Percentiles rank a stretch among this genome's conserved stretches.
phyloP scores from a whole-genome alignment of 2,329 filamentous ascomycete species.

The Ophiostoma himal-ulmi region DNA sequence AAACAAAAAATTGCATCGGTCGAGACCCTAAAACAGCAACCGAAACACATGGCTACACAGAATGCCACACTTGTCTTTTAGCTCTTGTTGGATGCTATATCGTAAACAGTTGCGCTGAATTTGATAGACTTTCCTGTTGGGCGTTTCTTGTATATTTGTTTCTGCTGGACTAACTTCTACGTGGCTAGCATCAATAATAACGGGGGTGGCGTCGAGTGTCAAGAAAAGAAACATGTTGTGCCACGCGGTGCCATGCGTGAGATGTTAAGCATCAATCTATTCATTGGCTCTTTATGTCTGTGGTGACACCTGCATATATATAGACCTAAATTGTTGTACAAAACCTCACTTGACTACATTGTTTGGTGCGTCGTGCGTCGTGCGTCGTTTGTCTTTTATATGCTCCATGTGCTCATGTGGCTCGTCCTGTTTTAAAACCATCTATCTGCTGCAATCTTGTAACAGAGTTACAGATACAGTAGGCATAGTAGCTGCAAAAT shows the following conservation, averaged over 20 bases:
- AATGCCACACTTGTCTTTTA: background rate
- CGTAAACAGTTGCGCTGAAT: background rate
- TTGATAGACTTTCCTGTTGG: background rate
- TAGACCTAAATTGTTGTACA: background rate
- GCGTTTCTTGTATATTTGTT: background rate
- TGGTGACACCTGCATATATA: background rate
- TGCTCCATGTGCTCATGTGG: background rate
- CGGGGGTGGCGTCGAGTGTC: constrained; percentile 6
- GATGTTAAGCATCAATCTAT: background rate
- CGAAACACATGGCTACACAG: constrained; percentile 1
- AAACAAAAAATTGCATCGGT: background rate
- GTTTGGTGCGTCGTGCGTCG: background rate
- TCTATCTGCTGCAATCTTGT: background rate
- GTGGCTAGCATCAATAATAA: background rate
- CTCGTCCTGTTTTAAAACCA: background rate
- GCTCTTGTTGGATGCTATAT: background rate
- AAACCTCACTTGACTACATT: background rate
- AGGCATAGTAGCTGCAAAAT: background rate
- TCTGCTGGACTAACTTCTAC: background rate
- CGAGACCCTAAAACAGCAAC: background rate
- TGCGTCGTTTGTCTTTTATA: background rate
- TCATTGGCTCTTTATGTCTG: background rate
- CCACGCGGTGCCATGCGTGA: background rate
- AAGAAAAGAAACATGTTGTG: background rate
- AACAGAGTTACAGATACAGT: background rate